Evolutionary conservation across 2,329 filamentous ascomycete species (phyloP).

Genomic region (Colletotrichum musae): DNA sequence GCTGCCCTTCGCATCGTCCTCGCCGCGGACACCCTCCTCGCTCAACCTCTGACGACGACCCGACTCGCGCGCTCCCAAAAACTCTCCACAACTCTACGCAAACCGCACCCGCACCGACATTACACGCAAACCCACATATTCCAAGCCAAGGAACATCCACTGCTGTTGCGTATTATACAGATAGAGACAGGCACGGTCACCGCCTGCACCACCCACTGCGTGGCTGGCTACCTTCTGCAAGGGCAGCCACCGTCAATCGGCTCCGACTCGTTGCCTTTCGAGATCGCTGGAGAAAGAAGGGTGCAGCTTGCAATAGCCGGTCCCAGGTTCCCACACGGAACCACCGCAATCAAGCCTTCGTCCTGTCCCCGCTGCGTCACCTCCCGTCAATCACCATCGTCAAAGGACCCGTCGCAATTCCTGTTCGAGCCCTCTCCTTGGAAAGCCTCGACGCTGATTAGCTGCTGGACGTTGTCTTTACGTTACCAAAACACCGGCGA

Average conservation of each 20-base stretch:
- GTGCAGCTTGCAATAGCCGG: slow-evolving; percentile 24
- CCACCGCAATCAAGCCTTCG: slow-evolving; percentile 30
- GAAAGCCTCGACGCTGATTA: slow-evolving; percentile 39
- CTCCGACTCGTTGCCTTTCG: background rate
- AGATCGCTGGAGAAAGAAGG: slow-evolving; percentile 21
- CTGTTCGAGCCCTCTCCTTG: slow-evolving; percentile 19
- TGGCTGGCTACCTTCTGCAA: slow-evolving; percentile 19
- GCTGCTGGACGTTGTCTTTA: slow-evolving; percentile 35
- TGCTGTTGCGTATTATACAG: no score
- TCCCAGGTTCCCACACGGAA: slow-evolving; percentile 18
- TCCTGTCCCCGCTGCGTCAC: slow-evolving; percentile 28
- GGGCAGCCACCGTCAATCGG: slow-evolving; percentile 12
- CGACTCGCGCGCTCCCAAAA: slow-evolving; percentile 30
- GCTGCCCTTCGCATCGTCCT: slow-evolving; percentile 1
- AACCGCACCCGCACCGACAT: slow-evolving; percentile 30
- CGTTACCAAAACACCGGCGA: slow-evolving; percentile 38
- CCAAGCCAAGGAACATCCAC: no score
- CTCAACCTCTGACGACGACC: slow-evolving; percentile 35
- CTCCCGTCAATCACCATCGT: slow-evolving; percentile 29
- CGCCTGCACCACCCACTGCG: background rate
- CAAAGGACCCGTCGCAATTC: slow-evolving; percentile 26
- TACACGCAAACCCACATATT: slow-evolving; percentile 18
- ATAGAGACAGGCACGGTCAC: background rate
- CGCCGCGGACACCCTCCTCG: slow-evolving; percentile 20
- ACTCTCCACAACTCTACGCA: slow-evolving; percentile 38